Evolutionary conservation across 176 grass and related monocot genomes (phyloP), one percentile per base, ranked within the genome.

Genomic region (Leersia perrieri): DNA sequence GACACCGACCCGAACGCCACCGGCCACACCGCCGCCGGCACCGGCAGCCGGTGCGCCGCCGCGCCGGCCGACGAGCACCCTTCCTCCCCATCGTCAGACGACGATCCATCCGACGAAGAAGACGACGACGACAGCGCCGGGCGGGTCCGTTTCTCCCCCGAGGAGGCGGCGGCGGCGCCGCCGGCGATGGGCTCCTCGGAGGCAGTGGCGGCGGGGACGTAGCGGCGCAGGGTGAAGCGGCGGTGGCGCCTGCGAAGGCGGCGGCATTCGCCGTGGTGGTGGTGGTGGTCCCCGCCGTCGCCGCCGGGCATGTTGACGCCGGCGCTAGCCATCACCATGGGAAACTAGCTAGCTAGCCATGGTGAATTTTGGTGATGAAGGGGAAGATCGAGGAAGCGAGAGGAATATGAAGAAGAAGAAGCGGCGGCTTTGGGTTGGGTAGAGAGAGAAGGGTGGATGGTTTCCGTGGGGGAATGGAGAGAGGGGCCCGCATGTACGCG

Each of bases 1-100:
- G 84, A 80, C 6, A 98, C 34, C 5, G 41, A 81, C n/a, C 95
- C 95, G 80, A 95, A 98, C 63, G 84, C 61, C 18, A 85, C 66
- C 4, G 87, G 74, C 80, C 78, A 85, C 0, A 4, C 58, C 16
- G 31, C 5, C 16, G 66, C 27, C 16, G 68, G 11, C 27, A 64
- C n/a, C 29, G 41, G 41, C 41, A 11, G 41, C 41, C 12, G 41
- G 0, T 10, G 12, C 3, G 41, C 41, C 41, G 41, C 41, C 9
- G 41, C 41, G 13, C 41, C 41, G 9, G 41, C 1, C 9, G 41
- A 25, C 0, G 84, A 80, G 0, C 49, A 25, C 0, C n/a, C n/a
- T n/a, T n/a, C n/a, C n/a, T n/a, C n/a, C n/a, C n/a, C n/a, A n/a
- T n/a, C n/a, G n/a, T n/a, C n/a, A n/a, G 66, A 31, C 3, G 74